Conservation (phyloP, 257 asterid species). For the Lithospermum erythrorhizon region DNA sequence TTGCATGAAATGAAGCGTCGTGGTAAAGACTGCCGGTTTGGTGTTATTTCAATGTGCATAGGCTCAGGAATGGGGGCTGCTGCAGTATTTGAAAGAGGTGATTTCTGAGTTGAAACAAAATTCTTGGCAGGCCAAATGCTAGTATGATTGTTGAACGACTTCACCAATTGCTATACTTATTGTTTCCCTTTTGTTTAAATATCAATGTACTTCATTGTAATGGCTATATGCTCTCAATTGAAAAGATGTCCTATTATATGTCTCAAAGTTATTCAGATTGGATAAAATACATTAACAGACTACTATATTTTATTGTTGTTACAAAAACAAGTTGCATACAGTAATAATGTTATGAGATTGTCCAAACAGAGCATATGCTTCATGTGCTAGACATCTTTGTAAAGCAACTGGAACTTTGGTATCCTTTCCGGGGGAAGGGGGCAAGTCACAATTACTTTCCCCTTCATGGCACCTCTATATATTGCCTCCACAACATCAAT, state of each 20-base stretch:
- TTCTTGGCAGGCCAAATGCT: constrained; percentile 28
- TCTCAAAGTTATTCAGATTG: background rate
- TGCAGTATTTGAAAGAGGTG: constrained; percentile 85
- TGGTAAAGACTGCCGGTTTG: constrained; percentile 77
- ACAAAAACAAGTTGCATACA: too few species aligned
- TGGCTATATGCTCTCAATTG: background rate
- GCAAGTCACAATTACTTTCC: constrained; percentile 76
- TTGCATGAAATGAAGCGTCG: constrained; percentile 90
- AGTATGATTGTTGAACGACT: constrained; percentile 15
- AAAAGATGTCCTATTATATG: background rate
- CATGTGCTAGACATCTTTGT: constrained; percentile 59
- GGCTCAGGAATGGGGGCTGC: constrained; percentile 98
- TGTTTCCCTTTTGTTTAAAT: constrained; percentile 20
- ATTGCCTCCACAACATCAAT: constrained; percentile 92
- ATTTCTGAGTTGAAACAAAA: constrained; percentile 33
- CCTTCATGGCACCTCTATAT: constrained; percentile 90
- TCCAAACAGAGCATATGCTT: background rate
- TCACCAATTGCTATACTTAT: constrained; percentile 28
- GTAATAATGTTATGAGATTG: too few species aligned
- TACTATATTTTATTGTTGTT: too few species aligned
- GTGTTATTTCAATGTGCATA: constrained; percentile 94
- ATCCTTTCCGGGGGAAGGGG: constrained; percentile 83
- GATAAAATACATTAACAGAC: background rate
- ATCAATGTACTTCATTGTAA: constrained; percentile 17
- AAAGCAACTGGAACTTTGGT: constrained; percentile 75